Conservation (phyloP, 306 rosid genomes). For the Quercus cerris region DNA sequence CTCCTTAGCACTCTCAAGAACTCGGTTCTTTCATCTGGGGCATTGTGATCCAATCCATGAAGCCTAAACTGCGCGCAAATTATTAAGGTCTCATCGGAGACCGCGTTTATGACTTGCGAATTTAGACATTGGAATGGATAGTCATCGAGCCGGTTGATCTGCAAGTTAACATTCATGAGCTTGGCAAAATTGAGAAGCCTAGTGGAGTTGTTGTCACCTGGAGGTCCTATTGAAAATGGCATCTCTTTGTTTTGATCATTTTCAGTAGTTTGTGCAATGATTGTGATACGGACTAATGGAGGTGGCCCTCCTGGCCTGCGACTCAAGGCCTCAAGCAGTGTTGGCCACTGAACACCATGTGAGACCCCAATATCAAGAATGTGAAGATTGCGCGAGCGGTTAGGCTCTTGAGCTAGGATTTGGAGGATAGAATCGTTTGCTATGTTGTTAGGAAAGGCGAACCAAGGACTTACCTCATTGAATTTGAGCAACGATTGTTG, state of each 20-base stretch:
- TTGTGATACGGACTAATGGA: constrained; percentile 68
- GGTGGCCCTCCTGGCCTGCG: constrained; percentile 87
- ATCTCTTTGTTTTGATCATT: constrained; percentile 43
- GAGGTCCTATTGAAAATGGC: constrained; percentile 75
- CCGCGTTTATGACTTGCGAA: constrained; percentile 36
- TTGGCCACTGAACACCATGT: constrained; percentile 94
- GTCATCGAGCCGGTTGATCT: constrained; percentile 60
- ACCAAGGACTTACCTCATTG: constrained; percentile 94
- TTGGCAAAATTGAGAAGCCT: constrained; percentile 72
- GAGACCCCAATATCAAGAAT: constrained; percentile 92
- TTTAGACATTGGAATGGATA: constrained; percentile 45
- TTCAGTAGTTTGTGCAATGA: constrained; percentile 47
- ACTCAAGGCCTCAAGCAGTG: constrained; percentile 75
- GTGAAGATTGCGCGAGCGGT: constrained; percentile 48
- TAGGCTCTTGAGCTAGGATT: constrained; percentile 50
- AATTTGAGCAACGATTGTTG: constrained; percentile 70
- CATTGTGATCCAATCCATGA: constrained; percentile 60
- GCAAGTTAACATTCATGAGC: constrained; percentile 57
- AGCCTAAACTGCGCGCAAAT: constrained; percentile 81
- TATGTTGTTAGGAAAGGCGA: constrained; percentile 75
- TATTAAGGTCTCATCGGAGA: constrained; percentile 56
- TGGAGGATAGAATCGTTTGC: constrained; percentile 85
- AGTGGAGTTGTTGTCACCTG: constrained; percentile 60
- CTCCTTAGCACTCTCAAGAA: constrained; percentile 46
- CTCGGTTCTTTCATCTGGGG: constrained; percentile 59